phyloP scores from a whole-genome alignment of 805 yeast species.

The Saturnispora sanitii region DNA sequence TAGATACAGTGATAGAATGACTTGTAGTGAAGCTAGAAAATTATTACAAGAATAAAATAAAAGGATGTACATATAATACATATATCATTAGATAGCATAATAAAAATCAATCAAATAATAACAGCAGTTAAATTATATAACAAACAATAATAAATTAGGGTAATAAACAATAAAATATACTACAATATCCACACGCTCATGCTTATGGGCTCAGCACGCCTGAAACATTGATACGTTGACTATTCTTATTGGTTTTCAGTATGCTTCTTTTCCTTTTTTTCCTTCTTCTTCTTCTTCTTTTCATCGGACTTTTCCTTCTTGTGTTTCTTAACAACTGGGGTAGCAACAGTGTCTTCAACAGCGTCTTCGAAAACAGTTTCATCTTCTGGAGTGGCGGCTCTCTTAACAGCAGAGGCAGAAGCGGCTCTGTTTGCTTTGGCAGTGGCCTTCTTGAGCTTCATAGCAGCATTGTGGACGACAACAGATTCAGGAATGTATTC shows the following conservation, averaged over 20 bases:
- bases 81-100: too few relatives aligned
- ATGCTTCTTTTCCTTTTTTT: constrained; percentile 29
- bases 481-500: constrained; percentile 22
- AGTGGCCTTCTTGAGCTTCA: constrained; percentile 6
- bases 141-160: background rate
- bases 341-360: background rate
- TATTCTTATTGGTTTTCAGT: background rate
- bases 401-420: constrained; percentile 1
- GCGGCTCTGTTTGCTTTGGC: constrained; percentile 5
- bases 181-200: background rate
- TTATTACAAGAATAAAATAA: too few relatives aligned
- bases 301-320: constrained; percentile 7
- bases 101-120: background rate
- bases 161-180: background rate
- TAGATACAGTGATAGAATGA: constrained; percentile 30
- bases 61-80: too few relatives aligned
- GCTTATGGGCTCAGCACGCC: background rate
- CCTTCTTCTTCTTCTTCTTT: constrained; percentile 38
- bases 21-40: constrained; percentile 22
- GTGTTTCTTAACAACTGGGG: background rate
- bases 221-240: too few relatives aligned
- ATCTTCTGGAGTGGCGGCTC: background rate
- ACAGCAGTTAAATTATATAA: constrained; percentile 1
- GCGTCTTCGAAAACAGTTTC: background rate
- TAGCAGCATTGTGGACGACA: constrained; percentile 4